phyloP scores from a whole-genome alignment of 2,329 filamentous ascomycete genomes.

The Alternaria gansuensis region DNA sequence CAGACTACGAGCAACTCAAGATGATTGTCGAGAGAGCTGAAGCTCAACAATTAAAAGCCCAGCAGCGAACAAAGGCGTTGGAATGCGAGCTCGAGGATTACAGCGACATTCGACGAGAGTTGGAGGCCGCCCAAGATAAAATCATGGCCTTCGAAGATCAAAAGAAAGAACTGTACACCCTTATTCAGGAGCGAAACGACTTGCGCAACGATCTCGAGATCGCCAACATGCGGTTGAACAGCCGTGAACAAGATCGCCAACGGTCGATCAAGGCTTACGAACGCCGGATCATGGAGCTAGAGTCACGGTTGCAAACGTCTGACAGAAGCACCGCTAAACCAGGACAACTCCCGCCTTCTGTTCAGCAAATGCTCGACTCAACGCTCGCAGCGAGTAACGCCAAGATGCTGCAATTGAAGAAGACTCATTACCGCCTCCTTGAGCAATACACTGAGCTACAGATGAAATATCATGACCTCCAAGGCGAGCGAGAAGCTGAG shows the following conservation, averaged over 20 bases:
- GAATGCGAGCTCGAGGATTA: slow-evolving; percentile 71
- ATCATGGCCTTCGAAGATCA: slow-evolving; percentile 43
- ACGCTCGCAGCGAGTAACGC: slow-evolving; percentile 59
- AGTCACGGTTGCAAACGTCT: slow-evolving; percentile 45
- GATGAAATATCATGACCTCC: slow-evolving; percentile 55
- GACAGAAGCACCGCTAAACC: slow-evolving; percentile 38
- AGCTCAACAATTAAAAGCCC: slow-evolving; percentile 65
- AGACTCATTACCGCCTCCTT: slow-evolving; percentile 61
- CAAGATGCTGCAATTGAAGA: slow-evolving; percentile 61
- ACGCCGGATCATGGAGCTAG: slow-evolving; percentile 59
- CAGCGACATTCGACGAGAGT: slow-evolving; percentile 53
- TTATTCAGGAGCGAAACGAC: slow-evolving; percentile 66
- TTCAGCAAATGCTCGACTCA: slow-evolving; percentile 60
- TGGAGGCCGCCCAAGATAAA: slow-evolving; percentile 48
- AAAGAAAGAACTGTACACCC: slow-evolving; percentile 58
- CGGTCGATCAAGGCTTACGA: slow-evolving; percentile 59
- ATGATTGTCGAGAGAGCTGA: slow-evolving; percentile 74
- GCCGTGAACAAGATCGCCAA: slow-evolving; percentile 61
- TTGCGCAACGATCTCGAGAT: slow-evolving; percentile 68
- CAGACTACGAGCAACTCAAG: slow-evolving; percentile 71
- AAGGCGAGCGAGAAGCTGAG: slow-evolving; percentile 46
- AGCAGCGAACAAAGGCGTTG: slow-evolving; percentile 64
- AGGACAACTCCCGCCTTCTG: slow-evolving; percentile 50
- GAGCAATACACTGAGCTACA: slow-evolving; percentile 62
- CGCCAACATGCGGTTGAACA: slow-evolving; percentile 66